Evolutionary conservation across 2,329 filamentous ascomycete species (phyloP), one percentile per base, ranked within the genome.

Genomic region (Saccharata proteae): DNA sequence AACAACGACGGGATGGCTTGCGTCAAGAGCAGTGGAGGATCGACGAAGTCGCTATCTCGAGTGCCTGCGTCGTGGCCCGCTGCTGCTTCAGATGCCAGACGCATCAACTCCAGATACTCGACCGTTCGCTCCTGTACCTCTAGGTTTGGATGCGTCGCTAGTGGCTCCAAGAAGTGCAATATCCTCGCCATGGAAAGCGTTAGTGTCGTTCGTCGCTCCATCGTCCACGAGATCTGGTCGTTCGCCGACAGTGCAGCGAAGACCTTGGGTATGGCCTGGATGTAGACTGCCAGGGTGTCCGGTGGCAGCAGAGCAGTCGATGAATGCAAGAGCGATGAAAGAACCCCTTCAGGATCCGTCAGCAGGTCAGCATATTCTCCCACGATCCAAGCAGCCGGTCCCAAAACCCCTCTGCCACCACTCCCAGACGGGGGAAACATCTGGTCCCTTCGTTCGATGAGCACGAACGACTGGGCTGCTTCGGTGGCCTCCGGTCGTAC

Each of bases 111-210:
- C 0, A 85, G 69, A 44, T 93, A 92, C 49, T 94, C 86, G 2
- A 94, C 86, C 3, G 86, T 80, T 35, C 90, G 74, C 54, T 96
- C 90, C 57, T 98, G 90, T 3, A 98, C 85, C 51, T 98, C 90
- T 1, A 98, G 66, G 45, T 77, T 83, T 0, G 88, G 86, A 51
- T 96, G 84, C 23, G 77, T 66, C 1, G 77, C 74, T 11, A 96
- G 57, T 1, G 77, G 72, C 45, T 96, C 86, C 14, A 93, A 62
- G 28, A 82, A 79, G 50, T 90, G 74, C 13, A 93, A 71, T 5
- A 94, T 74, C 2, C 85, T 74, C 16, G 81, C 80, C 57, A 93
- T 75, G 15, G 93, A 64, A 3, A 96, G 67, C 6, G 79, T 74
- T 19, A 80, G 74, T 39, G 75, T 75, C 0, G 79, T 77, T 50